Base-by-base conservation (phyloP, 1,139 yeast species). In the Yamadazyma friedrichii region DNA sequence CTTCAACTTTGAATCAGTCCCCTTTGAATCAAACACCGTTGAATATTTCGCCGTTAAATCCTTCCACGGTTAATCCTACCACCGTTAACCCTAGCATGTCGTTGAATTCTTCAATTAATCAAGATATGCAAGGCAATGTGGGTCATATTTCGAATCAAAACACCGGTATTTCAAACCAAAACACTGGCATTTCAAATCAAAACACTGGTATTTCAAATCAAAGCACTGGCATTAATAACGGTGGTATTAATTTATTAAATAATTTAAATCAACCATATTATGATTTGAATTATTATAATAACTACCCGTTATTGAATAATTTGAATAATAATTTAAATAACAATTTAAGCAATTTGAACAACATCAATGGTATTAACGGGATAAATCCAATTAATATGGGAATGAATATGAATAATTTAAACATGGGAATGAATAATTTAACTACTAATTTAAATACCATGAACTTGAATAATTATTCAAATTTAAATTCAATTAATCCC, bases 401-500 rank as follows among this genome's bases (percentile, higher is more conserved):
- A 10, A 26, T 25, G 24, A 34, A 34, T 17, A 15, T 16, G 24
- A 16, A 10, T 5, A 13, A 6, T 15, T 15, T 13, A 8, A 20
- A 9, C 9, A 25, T 11, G n/a, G 12, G 16, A 13, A 10, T 25
- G 17, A 33, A 25, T 13, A n/a, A 26, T 9, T 9, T 26, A 9
- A 24, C 15, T 4, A 12, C 13, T n/a, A 26, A 34, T 15, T 51
- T 27, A 59, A 50, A 42, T 53, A 48, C 40, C 68, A 66, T 45
- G 72, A 35, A 35, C 12, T 28, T 28, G 25, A 35, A 35, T 28
- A 20, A 20, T 20, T 29, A 36, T 28, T 29, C 39, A 4, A 33
- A 22, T 12, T 9, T 20, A 3, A 20, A 20, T n/a, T n/a, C 17
- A 22, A 39, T 34, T 4, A 34, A 74, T 1, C 56, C 54, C 15